Base-by-base conservation (phyloP, 192 early-diverging fungal species). In the Neocallimastix lanati region DNA sequence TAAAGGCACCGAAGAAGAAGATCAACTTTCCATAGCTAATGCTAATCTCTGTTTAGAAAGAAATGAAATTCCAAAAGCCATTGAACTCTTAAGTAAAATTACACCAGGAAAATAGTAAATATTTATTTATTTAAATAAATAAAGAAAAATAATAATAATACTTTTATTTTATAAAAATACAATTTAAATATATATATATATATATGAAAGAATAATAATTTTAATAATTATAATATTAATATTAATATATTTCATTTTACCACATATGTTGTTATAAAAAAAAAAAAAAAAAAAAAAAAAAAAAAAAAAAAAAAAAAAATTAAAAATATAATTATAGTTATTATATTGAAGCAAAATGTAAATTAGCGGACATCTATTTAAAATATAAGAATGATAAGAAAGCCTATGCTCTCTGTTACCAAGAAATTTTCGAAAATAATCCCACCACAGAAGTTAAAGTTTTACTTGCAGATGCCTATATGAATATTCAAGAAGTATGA, bases 401-500 rank as follows among this genome's bases (percentile, higher is more conserved):
- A 81, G 80, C 78, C 2, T 89, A 87, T 79, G 88, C 87, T 4
- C 28, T 83, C 29, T 89, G 88, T 58, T 89, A 84, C 76, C 81
- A 80, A 11, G 85, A 89, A 76, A 82, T 89, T 3, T 83, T 86
- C 33, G 88, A 88, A 29, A 79, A 80, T 11, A 76, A 81, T 29
- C 86, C 86, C 29, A 84, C 87, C 2, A 81, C 85, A 21, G 86
- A 89, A 77, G 85, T 81, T 28, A 88, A 84, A 77, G 50, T 89
- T 18, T 36, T 89, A 77, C 82, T 88, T 9, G 88, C 87, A 18
- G 88, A 88, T 77, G 87, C 88, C 21, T 89, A 84, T 77, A 86
- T 88, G 84, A 88, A 87, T 80, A 84, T 89, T 67, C 84, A 88
- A 67, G 86, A 89, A 79, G 82, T 83, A 67, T n/a, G n/a, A n/a